phyloP scores from a whole-genome alignment of 768 basidiomycete species.

The Myochromella boudieri region DNA sequence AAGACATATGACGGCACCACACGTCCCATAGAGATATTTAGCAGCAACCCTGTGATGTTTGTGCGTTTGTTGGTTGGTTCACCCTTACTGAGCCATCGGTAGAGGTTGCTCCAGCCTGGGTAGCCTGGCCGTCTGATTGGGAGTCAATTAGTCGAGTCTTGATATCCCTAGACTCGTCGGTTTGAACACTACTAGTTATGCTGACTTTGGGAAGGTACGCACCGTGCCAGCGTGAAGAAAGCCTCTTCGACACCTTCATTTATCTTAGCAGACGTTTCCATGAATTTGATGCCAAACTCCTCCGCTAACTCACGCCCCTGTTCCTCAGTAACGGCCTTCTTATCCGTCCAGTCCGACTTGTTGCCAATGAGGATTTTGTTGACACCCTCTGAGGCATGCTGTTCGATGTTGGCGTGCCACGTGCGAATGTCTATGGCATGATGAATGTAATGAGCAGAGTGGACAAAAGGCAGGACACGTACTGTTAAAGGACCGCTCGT shows the following conservation, averaged over 20 bases:
- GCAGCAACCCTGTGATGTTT: conserved; percentile 52
- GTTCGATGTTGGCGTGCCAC: conserved; percentile 98
- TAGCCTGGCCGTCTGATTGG: conserved; percentile 61
- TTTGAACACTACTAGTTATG: neutral
- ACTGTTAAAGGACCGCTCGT: conserved; percentile 96
- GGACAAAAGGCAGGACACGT: conserved; percentile 29
- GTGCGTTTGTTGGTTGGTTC: conserved; percentile 51
- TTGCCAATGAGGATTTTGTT: conserved; percentile 99
- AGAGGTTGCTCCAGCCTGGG: conserved; percentile 36
- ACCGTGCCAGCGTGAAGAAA: conserved; percentile 97
- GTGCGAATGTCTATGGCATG: conserved; percentile 82
- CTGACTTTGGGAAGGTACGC: conserved; percentile 23
- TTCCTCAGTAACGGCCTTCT: conserved; percentile 87
- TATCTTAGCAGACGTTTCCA: conserved; percentile 97
- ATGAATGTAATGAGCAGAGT: conserved; percentile 3
- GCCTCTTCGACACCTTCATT: conserved; percentile 99
- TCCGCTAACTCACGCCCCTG: conserved; percentile 91
- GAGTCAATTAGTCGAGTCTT: conserved; percentile 97
- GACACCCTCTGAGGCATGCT: conserved; percentile 97
- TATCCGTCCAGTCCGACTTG: conserved; percentile 98
- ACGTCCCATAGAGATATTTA: conserved; percentile 26
- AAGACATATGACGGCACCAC: conserved; percentile 2
- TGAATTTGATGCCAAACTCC: conserved; percentile 93
- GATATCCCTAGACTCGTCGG: conserved; percentile 68
- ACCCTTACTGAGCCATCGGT: conserved; percentile 64